Percentiles rank a stretch among this genome's conserved stretches.
These are phyloP conservation scores for Salix koriyanagi DNA, from an alignment of 345 rosid genomes.

Conservation along the genomic window DNA sequence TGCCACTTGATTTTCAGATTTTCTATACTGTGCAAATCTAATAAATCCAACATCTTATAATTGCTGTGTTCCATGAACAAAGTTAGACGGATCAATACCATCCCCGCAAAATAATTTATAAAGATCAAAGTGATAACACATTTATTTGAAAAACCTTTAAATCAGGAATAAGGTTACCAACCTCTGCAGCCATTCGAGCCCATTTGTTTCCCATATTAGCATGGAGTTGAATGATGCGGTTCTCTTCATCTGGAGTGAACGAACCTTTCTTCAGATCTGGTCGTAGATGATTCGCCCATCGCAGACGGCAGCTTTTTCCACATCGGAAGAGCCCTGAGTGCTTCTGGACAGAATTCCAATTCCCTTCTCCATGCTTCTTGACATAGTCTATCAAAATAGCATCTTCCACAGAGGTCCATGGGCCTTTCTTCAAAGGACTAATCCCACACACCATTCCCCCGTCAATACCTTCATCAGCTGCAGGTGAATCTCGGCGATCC, in stretches of 20 bases:
- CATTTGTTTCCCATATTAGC: constrained; percentile 97
- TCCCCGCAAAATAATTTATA: neutral
- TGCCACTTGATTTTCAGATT: neutral
- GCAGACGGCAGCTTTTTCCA: constrained; percentile 95
- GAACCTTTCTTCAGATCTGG: constrained; percentile 98
- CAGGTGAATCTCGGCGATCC: constrained; percentile 3
- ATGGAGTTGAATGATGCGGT: constrained; percentile 79
- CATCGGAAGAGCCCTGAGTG: constrained; percentile 82
- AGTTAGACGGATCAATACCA: neutral
- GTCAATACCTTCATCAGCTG: constrained; percentile 22
- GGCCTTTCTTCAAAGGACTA: constrained; percentile 65
- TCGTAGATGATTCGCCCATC: constrained; percentile 97
- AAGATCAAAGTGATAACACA: neutral
- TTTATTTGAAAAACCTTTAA: neutral
- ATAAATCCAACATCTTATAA: neutral
- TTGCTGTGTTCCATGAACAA: neutral
- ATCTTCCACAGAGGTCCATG: constrained; percentile 96
- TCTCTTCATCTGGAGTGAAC: constrained; percentile 85
- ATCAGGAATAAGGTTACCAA: constrained; percentile 26
- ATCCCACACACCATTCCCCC: constrained; percentile 22
- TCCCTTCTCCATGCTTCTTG: constrained; percentile 93
- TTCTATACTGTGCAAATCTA: neutral
- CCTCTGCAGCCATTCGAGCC: constrained; percentile 98
- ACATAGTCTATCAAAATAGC: constrained; percentile 80
- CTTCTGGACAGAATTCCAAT: constrained; percentile 96